Percentiles rank a stretch among this genome's conserved stretches.
phyloP scores from a whole-genome alignment of 257 asterid species.

The Fraxinus quadrangulata region DNA sequence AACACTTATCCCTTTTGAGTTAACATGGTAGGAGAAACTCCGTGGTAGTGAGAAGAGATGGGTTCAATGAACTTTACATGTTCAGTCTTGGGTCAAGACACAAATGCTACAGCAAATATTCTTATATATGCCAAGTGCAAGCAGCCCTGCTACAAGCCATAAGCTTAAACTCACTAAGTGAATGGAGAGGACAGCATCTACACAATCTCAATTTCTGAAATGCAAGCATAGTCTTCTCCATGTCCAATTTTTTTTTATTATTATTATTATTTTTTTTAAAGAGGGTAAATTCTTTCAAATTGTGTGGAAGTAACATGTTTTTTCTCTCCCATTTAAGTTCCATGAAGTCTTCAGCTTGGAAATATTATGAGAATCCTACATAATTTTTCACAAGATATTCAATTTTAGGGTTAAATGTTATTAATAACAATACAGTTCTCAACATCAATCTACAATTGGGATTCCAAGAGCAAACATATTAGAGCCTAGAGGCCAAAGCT shows the following conservation, averaged over 20 bases:
- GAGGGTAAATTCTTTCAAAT: neutral
- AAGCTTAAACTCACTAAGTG: constrained; percentile 42
- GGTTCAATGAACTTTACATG: constrained; percentile 68
- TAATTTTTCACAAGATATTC: neutral
- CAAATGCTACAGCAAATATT: constrained; percentile 55
- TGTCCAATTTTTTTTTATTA: neutral
- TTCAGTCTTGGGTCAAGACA: constrained; percentile 78
- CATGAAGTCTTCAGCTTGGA: neutral
- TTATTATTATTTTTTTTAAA: neutral
- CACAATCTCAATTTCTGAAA: constrained; percentile 62
- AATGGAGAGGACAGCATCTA: constrained; percentile 59
- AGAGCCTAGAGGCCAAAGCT: no score
- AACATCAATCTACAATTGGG: neutral
- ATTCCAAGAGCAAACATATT: no score
- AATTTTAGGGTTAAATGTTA: neutral
- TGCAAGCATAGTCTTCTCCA: neutral
- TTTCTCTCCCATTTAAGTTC: neutral
- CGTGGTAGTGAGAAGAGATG: constrained; percentile 49
- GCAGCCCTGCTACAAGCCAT: constrained; percentile 67
- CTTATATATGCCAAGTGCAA: constrained; percentile 47
- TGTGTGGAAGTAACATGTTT: neutral
- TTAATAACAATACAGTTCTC: neutral
- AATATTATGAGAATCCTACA: neutral
- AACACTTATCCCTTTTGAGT: constrained; percentile 7
- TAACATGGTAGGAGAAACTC: constrained; percentile 77